These are phyloP conservation scores for Neurospora pannonica DNA, from an alignment of 495 filamentous ascomycete species.

Conservation along the genomic window DNA sequence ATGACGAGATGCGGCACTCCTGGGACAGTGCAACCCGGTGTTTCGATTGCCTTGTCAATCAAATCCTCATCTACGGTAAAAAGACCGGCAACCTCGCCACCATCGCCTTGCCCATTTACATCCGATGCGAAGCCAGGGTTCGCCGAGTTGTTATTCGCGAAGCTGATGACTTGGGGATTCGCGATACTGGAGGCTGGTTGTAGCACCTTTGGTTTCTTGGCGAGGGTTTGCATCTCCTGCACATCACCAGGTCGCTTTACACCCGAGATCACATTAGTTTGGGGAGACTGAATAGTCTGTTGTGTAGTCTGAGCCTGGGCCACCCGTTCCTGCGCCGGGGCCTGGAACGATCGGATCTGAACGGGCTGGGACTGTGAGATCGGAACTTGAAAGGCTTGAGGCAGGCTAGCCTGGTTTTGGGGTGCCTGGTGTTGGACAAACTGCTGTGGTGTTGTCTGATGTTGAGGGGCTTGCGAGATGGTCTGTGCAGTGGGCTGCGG, in stretches of 20 bases:
- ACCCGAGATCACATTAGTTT: not conserved
- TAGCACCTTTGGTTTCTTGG: constrained; percentile 16
- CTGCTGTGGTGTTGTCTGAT: not conserved
- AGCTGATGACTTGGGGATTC: not conserved
- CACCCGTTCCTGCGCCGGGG: not conserved
- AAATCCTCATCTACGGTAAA: constrained; percentile 11
- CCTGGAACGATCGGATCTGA: not conserved
- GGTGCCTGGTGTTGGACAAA: not conserved
- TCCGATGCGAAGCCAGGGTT: not conserved
- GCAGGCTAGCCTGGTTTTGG: not conserved
- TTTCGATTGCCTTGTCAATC: constrained; percentile 3
- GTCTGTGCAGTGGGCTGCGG: not conserved
- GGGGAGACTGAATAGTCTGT: not conserved
- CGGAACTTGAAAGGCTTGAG: not conserved
- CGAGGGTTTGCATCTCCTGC: constrained; percentile 2
- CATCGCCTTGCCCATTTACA: not conserved
- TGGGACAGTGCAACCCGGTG: constrained; percentile 1
- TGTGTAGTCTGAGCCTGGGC: constrained; percentile 6
- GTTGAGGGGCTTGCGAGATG: not conserved
- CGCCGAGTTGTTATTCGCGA: not conserved
- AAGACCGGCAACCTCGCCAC: not conserved
- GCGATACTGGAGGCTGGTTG: not conserved
- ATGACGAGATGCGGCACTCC: constrained; percentile 21
- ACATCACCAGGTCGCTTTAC: constrained; percentile 12
- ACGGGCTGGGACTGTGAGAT: not conserved